Base-by-base conservation (phyloP, 225 moss, liverwort and hornwort species). In the Polytrichum commune region DNA sequence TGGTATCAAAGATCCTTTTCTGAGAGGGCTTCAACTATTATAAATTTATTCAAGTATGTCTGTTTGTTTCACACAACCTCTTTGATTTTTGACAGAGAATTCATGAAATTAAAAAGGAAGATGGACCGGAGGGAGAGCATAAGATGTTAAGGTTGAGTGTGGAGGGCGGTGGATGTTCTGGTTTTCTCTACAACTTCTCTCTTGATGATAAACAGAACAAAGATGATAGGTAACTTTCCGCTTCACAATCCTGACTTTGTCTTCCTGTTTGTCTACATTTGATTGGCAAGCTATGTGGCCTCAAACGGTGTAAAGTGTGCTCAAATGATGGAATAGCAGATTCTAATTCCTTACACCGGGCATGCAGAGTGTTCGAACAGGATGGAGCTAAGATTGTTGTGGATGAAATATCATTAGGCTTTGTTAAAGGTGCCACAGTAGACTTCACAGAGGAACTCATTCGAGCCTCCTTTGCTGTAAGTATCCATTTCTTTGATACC, bases 381-480 rank as follows among this genome's bases (percentile, higher is more conserved):
- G 82, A 86, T 60, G 92, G 94, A 54, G 89, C 77, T 22, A 90
- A 90, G 80, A 79, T 97, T 63, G 88, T 97, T 18, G 92, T 98
- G 70, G 94, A 93, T 75, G 88, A 87, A 38, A 76, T 98, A 46
- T 98, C 97, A 56, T 80, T 79, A 62, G 79, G 84, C 13, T 98
- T 98, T 69, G 86, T 94, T 24, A 91, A 90, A 65, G 97, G 92
- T 8, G 86, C 97, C 24, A 93, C 91, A 18, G 77, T 93, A 64
- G 96, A 94, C 71, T 94, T 89, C 79, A 92, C 89, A 61, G 96
- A 97, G 81, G 91, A 98, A 71, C 85, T 98, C 58, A 98, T 94
- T 69, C 86, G 97, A 72, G 88, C 92, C 69, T 89, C 94, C n/a
- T 98, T 94, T 79, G 87, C 90, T 46, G 95, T 92, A 79, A 83